A percentile compares a stretch with the other conserved stretches of the same genome.
Conservation (phyloP, 2,329 filamentous ascomycete genomes). For the Didymella segeticola region DNA sequence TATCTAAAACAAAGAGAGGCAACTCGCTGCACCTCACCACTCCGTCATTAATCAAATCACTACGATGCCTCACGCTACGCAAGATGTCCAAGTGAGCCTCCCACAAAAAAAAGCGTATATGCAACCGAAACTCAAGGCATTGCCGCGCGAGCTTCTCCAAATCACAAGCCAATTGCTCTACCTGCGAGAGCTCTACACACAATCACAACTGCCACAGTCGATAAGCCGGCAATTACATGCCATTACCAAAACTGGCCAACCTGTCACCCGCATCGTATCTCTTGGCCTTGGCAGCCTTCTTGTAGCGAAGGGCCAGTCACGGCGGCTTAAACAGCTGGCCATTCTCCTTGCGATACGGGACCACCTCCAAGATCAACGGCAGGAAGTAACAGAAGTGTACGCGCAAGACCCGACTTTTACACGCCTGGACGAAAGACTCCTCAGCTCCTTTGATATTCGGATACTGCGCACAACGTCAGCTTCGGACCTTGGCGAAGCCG, state of each 20-base stretch:
- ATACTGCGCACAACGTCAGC: conserved; percentile 35
- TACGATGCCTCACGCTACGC: conserved; percentile 2
- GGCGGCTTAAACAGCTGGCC: conserved; percentile 39
- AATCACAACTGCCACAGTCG: conserved; percentile 21
- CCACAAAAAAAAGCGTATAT: not conserved
- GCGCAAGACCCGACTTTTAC: conserved; percentile 43
- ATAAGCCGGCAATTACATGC: conserved; percentile 15
- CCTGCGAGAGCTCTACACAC: conserved; percentile 14
- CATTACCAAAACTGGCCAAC: conserved; percentile 7
- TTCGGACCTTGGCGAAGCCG: conserved; percentile 35
- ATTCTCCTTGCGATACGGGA: conserved; percentile 33
- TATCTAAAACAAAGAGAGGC: not conserved
- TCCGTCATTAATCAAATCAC: not conserved
- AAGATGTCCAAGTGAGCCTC: not conserved
- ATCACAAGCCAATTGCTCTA: conserved; percentile 12
- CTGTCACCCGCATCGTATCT: conserved; percentile 27
- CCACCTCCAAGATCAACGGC: conserved; percentile 3
- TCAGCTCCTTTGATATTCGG: conserved; percentile 24
- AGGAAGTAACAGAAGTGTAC: conserved; percentile 24
- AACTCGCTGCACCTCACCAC: not conserved
- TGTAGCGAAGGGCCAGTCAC: conserved; percentile 26
- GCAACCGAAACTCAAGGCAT: conserved; percentile 12
- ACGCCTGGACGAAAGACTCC: conserved; percentile 33
- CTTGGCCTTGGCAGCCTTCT: conserved; percentile 29
- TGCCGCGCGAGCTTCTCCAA: conserved; percentile 14